Evolutionary conservation across 108 stramenopile species (phyloP), one percentile per base, ranked within the genome.

Genomic region (Skeletonema menzelii): DNA sequence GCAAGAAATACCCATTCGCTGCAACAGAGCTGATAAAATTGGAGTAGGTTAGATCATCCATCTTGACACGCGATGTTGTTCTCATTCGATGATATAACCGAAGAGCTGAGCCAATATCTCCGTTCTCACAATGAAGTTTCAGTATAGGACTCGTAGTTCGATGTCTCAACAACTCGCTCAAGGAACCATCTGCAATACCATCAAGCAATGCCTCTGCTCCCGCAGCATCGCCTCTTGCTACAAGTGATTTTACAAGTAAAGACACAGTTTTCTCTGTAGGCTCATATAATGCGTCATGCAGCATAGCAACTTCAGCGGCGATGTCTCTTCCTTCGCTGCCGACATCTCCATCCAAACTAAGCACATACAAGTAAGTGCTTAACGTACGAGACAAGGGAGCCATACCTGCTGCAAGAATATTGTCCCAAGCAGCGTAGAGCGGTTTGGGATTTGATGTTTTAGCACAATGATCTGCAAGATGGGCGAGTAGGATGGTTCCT

Each of bases 241-340:
- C 91, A 0, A 93, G 73, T 19, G 67, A 47, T 46, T 88, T 85
- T 6, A 95, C 88, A 3, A 86, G 85, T 24, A 89, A 59, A 11
- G 76, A 77, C 14, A 91, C 65, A 58, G 82, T 91, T 67, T 93
- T 90, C 75, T 93, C 91, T 4, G 90, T 87, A 5, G 94, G 85
- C 44, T 84, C 79, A 68, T 80, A 91, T 10, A 95, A 49, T 10
- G 84, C 70, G 73, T 95, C 94, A 67, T 95, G 94, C 59, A 79
- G 86, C 27, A 76, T 72, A 0, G 94, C 94, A 56, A 92, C 84
- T 69, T 95, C 89, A 0, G 77, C 74, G 12, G 88, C 63, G 15
- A 87, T 37, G 46, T 76, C 71, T 66, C 82, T 70, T 8, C 56
- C 44, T 30, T 17, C 56, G 13, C 31, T 15, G 30, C 6, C 27